Evolutionary conservation across 164 flowering plant genomes (phyloP).

Genomic region (Paratinospora sagittata): DNA sequence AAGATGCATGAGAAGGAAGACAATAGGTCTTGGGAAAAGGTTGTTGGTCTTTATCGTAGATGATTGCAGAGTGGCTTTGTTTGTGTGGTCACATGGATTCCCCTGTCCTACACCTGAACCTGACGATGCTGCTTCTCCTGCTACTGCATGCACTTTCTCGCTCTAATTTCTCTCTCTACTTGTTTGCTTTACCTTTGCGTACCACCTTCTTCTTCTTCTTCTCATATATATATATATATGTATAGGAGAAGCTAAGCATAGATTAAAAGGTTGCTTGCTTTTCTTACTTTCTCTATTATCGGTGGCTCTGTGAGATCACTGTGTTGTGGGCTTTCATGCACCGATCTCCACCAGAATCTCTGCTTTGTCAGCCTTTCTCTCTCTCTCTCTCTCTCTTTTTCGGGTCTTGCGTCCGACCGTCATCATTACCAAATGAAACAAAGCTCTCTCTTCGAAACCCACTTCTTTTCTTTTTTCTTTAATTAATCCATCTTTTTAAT

Average conservation of each 20-base stretch:
- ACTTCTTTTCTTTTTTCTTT: not conserved
- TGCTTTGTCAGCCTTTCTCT: slow-evolving; percentile 15
- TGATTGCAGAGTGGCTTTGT: slow-evolving; percentile 28
- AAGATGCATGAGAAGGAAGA: slow-evolving; percentile 7
- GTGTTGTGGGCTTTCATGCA: not conserved
- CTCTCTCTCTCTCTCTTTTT: slow-evolving; percentile 6
- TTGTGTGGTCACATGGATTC: slow-evolving; percentile 46
- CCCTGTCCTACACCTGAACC: slow-evolving; percentile 34
- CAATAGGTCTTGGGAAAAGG: slow-evolving; percentile 28
- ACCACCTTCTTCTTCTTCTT: no score
- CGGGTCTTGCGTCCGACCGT: slow-evolving; percentile 14
- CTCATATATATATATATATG: no score
- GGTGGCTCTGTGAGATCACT: not conserved
- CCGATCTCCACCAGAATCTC: slow-evolving; percentile 19
- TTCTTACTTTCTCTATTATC: not conserved
- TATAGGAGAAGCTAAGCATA: no score
- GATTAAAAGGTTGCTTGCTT: not conserved
- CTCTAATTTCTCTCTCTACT: no score
- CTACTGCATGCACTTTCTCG: not conserved
- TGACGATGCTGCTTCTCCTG: not conserved
- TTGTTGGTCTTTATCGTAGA: slow-evolving; percentile 25
- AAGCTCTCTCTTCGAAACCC: slow-evolving; percentile 8
- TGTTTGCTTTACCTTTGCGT: not conserved
- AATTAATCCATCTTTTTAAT: not conserved
- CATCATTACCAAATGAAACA: slow-evolving; percentile 36